These are phyloP conservation scores for Cordyceps farinosa DNA, from an alignment of 2,329 filamentous ascomycete genomes.

Conservation along the genomic window DNA sequence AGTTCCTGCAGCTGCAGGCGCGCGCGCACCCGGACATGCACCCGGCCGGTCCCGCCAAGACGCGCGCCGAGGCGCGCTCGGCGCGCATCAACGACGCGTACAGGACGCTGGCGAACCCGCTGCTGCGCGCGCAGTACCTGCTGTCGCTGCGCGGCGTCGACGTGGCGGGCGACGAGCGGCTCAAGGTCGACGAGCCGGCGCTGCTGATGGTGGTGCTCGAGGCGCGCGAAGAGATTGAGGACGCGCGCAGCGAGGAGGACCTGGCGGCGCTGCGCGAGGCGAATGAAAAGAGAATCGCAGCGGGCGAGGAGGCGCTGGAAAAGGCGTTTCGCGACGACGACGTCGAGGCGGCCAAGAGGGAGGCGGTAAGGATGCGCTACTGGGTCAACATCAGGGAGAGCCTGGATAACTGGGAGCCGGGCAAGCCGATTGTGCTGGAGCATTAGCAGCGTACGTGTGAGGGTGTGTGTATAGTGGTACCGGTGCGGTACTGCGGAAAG, in stretches of 20 bases:
- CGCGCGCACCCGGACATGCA: conserved; percentile 70
- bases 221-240: conserved; percentile 71
- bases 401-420: conserved; percentile 79
- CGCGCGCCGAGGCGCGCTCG: conserved; percentile 70
- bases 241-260: conserved; percentile 63
- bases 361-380: conserved; percentile 78
- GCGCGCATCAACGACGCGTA: conserved; percentile 89
- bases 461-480: neutral
- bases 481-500: too few relatives aligned
- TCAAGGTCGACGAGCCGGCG: conserved; percentile 62
- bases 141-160: conserved; percentile 72
- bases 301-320: conserved; percentile 61
- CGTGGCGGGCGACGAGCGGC: conserved; percentile 73
- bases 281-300: conserved; percentile 65
- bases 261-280: conserved; percentile 54
- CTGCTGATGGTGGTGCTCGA: conserved; percentile 79
- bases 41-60: conserved; percentile 47
- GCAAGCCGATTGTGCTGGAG: conserved; percentile 56
- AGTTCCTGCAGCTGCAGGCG: conserved; percentile 83
- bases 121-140: conserved; percentile 85
- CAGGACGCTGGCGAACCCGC: conserved; percentile 73
- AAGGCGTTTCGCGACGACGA: conserved; percentile 64
- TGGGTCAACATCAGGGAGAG: conserved; percentile 86
- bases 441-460: conserved; percentile 33
- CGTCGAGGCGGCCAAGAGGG: conserved; percentile 60